phyloP scores from a whole-genome alignment of 768 basidiomycete species.

The Lactarius vividus region DNA sequence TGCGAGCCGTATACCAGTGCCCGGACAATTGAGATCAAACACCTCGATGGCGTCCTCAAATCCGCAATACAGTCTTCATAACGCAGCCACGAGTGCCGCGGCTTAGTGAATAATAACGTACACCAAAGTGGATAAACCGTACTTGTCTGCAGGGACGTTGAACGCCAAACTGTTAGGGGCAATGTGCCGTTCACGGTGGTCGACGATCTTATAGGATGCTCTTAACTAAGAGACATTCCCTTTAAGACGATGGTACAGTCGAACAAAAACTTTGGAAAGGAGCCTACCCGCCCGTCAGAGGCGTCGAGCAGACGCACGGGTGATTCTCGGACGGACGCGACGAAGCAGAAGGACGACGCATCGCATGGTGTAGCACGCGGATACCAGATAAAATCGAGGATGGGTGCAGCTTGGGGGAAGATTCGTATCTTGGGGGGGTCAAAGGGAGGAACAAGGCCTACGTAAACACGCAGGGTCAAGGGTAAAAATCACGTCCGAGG shows the following conservation, averaged over 20 bases:
- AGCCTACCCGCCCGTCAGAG: conserved; percentile 63
- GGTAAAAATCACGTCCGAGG: conserved; percentile 1
- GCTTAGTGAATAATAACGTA: not conserved
- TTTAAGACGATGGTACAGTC: not conserved
- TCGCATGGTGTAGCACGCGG: conserved; percentile 62
- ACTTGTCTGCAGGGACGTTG: conserved; percentile 67
- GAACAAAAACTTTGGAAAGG: not conserved
- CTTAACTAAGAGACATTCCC: conserved; percentile 54
- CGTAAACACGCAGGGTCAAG: not conserved
- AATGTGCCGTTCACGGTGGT: conserved; percentile 89
- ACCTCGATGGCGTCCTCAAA: conserved; percentile 84
- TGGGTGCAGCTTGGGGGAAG: conserved; percentile 59
- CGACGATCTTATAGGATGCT: conserved; percentile 88
- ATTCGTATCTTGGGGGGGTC: conserved; percentile 9
- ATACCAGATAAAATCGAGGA: conserved; percentile 84
- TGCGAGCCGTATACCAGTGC: conserved; percentile 64
- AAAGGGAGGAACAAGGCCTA: not conserved
- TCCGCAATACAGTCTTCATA: conserved; percentile 75
- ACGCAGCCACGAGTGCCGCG: not conserved
- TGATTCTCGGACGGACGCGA: conserved; percentile 78
- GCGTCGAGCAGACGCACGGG: conserved; percentile 87
- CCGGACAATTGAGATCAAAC: conserved; percentile 73
- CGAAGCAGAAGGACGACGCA: conserved; percentile 74
- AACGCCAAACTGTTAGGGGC: conserved; percentile 86
- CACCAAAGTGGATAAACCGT: conserved; percentile 24